Conservation (phyloP, 73 alveolate genomes). For the Paramecium tetraurelia region DNA sequence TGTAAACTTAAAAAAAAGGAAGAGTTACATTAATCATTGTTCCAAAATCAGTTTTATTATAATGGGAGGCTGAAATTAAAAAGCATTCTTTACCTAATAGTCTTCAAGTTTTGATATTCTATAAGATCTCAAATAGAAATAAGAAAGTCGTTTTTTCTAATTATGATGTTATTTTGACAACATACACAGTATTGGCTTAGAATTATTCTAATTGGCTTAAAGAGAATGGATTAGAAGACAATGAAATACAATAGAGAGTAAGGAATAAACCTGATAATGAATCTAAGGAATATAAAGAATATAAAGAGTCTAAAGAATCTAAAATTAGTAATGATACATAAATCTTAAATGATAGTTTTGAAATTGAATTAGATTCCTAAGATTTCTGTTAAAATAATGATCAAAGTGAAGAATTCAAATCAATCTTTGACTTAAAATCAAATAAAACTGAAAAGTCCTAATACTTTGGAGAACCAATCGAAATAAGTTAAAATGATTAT, state of each 20-base stretch:
- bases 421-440: neutral
- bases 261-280: neutral
- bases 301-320: neutral
- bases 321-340: neutral
- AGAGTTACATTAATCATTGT: conserved; percentile 60
- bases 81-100: conserved; percentile 40
- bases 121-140: neutral
- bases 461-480: neutral
- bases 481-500: neutral
- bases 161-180: conserved; percentile 33
- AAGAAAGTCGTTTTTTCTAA: neutral
- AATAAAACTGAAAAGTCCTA: neutral
- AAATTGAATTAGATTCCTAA: neutral
- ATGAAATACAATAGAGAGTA: neutral
- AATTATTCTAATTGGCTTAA: conserved; percentile 13
- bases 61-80: conserved; percentile 66
- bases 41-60: conserved; percentile 52
- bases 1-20: conserved; percentile 47
- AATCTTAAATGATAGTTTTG: neutral
- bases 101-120: conserved; percentile 30
- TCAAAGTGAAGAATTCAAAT: neutral
- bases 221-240: neutral
- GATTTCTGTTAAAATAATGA: neutral
- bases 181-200: neutral
- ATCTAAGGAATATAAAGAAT: neutral